Conservation (phyloP, 257 asterid species). For the Galeopsis tetrahit region DNA sequence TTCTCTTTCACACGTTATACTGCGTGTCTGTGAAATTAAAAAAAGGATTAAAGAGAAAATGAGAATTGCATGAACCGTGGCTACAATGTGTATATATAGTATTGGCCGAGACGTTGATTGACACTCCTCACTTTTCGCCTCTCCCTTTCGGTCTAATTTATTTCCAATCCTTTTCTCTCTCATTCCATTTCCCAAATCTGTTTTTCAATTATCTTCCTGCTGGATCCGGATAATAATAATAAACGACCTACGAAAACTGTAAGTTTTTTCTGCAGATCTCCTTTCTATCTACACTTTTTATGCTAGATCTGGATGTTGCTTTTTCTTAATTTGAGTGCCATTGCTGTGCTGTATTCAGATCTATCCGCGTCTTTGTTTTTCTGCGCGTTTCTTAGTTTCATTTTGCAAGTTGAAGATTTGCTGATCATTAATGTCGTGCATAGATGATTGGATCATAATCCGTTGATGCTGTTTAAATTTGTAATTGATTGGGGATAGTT, state of each 20-base stretch:
- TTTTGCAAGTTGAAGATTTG: slow-evolving; percentile 21
- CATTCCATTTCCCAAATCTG: slow-evolving; percentile 21
- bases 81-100: slow-evolving; percentile 30
- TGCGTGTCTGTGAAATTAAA: not conserved
- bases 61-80: slow-evolving; percentile 36
- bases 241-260: slow-evolving; percentile 22
- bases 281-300: slow-evolving; percentile 5
- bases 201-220: slow-evolving; percentile 21
- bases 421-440: slow-evolving; percentile 20
- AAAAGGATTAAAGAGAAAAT: not conserved
- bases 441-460: slow-evolving; percentile 27
- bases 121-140: slow-evolving; percentile 38
- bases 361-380: slow-evolving; percentile 22
- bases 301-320: slow-evolving; percentile 41
- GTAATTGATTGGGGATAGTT: not conserved
- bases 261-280: slow-evolving; percentile 38
- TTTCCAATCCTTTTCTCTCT: slow-evolving; percentile 27
- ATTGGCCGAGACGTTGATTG: slow-evolving; percentile 29
- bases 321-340: slow-evolving; percentile 24
- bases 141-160: slow-evolving; percentile 27
- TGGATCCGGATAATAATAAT: slow-evolving; percentile 13
- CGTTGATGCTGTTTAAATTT: slow-evolving; percentile 7
- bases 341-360: slow-evolving; percentile 32
- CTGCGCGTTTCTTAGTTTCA: not conserved
- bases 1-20: slow-evolving; percentile 1